These are phyloP conservation scores for Coemansia sp. DNA, from an alignment of 192 early-diverging fungal species.

Conservation along the genomic window DNA sequence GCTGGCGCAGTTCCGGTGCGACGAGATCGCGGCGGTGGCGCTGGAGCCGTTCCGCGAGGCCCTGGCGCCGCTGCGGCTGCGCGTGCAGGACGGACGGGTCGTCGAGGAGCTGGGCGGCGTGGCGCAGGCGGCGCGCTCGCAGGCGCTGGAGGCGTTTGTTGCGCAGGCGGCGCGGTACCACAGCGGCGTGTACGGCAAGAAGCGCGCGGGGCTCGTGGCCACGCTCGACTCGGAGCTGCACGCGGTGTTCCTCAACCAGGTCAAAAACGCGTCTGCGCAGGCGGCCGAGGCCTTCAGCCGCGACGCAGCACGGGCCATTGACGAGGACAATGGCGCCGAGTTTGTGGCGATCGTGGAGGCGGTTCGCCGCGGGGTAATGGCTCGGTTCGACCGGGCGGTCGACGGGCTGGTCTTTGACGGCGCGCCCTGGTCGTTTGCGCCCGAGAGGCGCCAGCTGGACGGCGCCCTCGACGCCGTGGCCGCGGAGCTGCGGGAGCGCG, in stretches of 20 bases:
- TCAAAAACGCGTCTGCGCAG: constrained; percentile 83
- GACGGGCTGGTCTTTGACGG: constrained; percentile 21
- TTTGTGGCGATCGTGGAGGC: constrained; percentile 61
- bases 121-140: constrained; percentile 59
- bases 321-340: constrained; percentile 37
- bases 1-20: constrained; percentile 97
- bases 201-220: constrained; percentile 78
- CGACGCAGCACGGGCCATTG: constrained; percentile 49
- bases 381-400: constrained; percentile 22
- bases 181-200: constrained; percentile 82
- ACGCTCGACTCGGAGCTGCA: constrained; percentile 78
- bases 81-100: constrained; percentile 79
- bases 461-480: constrained; percentile 30
- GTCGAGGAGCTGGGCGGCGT: constrained; percentile 74
- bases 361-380: constrained; percentile 22
- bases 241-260: constrained; percentile 80
- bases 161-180: constrained; percentile 90
- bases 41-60: constrained; percentile 71
- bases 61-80: constrained; percentile 65
- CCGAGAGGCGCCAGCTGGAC: constrained; percentile 33
- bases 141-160: constrained; percentile 80
- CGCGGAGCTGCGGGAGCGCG: constrained; percentile 37
- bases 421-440: constrained; percentile 35
- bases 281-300: constrained; percentile 70
- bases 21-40: constrained; percentile 85